Evolutionary conservation across 2,329 filamentous ascomycete species (phyloP), one percentile per base, ranked within the genome.

Genomic region (Proliferodiscus dingleyae): DNA sequence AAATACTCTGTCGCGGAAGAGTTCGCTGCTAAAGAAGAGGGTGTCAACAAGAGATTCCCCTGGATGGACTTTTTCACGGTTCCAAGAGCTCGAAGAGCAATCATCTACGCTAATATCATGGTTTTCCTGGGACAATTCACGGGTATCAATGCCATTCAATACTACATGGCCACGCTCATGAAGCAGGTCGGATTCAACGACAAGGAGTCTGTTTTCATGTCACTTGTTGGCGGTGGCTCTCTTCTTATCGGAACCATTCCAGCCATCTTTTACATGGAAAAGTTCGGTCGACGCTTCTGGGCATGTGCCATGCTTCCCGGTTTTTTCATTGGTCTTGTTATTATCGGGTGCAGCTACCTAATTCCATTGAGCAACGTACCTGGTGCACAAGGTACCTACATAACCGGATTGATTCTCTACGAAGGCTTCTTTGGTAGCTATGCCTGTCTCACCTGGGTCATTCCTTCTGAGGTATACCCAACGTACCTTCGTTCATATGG

Each of bases 41-140:
- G 73, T 6, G 67, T 71, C 6, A 67, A 69, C 42, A 72, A 72
- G 46, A 73, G 72, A 22, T 85, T 77, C 65, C 77, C 81, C 0
- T 87, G 83, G 81, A 71, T 87, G 69, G 83, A 88, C 61, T 85
- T 87, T 67, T 77, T 87, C 67, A 87, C 82, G 15, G 76, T 81
- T 32, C 79, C 81, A 5, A 77, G 84, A 26, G 78, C 78, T n/a
- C 77, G 81, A 18, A 72, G 82, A 8, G 79, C 82, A 2, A 69
- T 85, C 34, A 64, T 85, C 48, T 85, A 84, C 57, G 81, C 81
- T 57, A 85, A 83, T 57, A 74, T 81, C 30, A 85, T 85, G 80
- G 79, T 85, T 45, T 72, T 84, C 49, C 69, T 85, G 0, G 84
- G 84, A 0, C 84, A 88, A 56, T 72, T 87, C 29, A 87, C 83